A percentile compares a stretch with the other conserved stretches of the same genome.
Evolutionary conservation across 768 basidiomycete genomes (phyloP).

Genomic region (Sutorius australiensis): DNA sequence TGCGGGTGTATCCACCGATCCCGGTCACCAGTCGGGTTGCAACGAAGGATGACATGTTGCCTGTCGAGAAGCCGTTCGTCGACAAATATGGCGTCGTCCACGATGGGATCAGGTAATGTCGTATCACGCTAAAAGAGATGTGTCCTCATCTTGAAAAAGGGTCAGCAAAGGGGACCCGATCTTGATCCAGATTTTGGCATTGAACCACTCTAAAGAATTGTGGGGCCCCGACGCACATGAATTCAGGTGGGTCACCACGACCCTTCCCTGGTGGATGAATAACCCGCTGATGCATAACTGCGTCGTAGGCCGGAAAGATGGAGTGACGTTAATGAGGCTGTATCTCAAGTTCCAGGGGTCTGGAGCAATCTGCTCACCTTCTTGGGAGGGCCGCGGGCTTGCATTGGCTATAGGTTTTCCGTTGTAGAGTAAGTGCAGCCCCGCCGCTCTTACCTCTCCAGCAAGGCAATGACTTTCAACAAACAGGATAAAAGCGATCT

Average conservation of each 20-base stretch:
- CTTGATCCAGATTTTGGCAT: not conserved
- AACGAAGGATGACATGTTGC: not conserved
- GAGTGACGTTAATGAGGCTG: not conserved
- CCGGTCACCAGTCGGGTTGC: not conserved
- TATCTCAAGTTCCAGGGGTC: not conserved
- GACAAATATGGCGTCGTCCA: not conserved
- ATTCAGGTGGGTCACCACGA: not conserved
- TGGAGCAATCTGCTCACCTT: not conserved
- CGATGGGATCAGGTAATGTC: not conserved
- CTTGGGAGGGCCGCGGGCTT: not conserved
- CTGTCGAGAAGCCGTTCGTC: not conserved
- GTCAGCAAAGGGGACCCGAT: not conserved
- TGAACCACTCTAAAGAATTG: not conserved
- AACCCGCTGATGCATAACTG: no score
- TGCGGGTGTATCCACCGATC: not conserved
- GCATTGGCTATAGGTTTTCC: not conserved
- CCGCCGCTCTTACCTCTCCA: not conserved
- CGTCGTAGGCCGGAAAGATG: not conserved
- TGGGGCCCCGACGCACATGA: not conserved
- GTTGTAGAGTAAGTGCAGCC: not conserved
- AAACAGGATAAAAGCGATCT: not conserved
- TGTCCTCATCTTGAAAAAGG: not conserved
- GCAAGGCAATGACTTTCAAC: not conserved
- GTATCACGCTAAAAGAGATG: not conserved
- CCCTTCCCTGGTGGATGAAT: no score